These are phyloP conservation scores for Yarrowia hollandica DNA, from an alignment of 805 yeast genomes.

Conservation along the genomic window DNA sequence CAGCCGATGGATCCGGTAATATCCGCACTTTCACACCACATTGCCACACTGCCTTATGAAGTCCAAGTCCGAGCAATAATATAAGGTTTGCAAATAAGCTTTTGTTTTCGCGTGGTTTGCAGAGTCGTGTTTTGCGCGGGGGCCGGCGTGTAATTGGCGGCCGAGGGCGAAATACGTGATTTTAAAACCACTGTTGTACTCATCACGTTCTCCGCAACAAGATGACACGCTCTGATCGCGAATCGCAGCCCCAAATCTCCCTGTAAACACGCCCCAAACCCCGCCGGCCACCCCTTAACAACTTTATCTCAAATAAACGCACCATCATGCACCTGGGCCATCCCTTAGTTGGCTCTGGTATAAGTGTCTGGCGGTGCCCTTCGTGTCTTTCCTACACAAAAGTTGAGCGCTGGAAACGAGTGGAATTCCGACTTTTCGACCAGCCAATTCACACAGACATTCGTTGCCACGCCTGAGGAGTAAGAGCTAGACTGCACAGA, in stretches of 20 bases:
- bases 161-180: not conserved
- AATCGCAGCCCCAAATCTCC: not conserved
- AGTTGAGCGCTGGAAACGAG: not conserved
- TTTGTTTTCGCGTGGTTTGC: conserved; percentile 15
- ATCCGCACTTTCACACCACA: too few relatives aligned
- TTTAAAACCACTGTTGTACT: not conserved
- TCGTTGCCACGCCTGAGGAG: too few relatives aligned
- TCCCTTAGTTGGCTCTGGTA: conserved; percentile 25
- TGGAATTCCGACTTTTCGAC: too few relatives aligned
- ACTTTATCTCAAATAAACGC: conserved; percentile 13
- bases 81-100: not conserved
- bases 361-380: conserved; percentile 25
- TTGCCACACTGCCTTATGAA: too few relatives aligned
- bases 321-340: conserved; percentile 18
- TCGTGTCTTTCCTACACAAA: conserved; percentile 5
- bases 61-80: conserved; percentile 13
- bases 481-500: too few relatives aligned
- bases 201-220: not conserved
- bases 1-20: too few relatives aligned
- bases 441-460: too few relatives aligned
- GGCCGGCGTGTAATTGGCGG: not conserved
- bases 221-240: conserved; percentile 4
- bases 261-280: not conserved
- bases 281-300: conserved; percentile 13
- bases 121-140: conserved; percentile 12